These are phyloP conservation scores for Neofusicoccum sp. DNA, from an alignment of 2,329 filamentous ascomycete species.

Conservation along the genomic window DNA sequence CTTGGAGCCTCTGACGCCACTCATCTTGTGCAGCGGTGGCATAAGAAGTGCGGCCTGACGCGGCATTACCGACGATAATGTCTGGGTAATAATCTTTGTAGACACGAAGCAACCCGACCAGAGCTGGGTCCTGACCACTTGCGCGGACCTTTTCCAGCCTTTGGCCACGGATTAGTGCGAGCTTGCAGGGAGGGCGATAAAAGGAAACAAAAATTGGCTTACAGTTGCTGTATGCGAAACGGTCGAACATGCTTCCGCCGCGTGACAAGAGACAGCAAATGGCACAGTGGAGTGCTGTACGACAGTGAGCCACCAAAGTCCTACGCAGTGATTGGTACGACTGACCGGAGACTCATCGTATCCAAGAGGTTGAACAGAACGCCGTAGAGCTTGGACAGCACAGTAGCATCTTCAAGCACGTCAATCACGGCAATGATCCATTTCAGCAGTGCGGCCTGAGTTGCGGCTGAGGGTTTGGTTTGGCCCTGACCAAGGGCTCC, in stretches of 20 bases:
- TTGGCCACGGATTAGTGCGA: conserved; percentile 1
- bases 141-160: conserved; percentile 50
- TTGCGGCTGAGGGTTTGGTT: conserved; percentile 67
- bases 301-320: conserved; percentile 25
- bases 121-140: conserved; percentile 64
- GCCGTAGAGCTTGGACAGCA: conserved; percentile 68
- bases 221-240: conserved; percentile 74
- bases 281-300: conserved; percentile 57
- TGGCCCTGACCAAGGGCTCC: conserved; percentile 75
- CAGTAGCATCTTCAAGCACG: conserved; percentile 60
- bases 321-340: neutral
- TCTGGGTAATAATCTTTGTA: conserved; percentile 91
- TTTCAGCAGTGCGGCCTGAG: conserved; percentile 69
- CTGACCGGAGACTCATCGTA: conserved; percentile 69
- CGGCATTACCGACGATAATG: conserved; percentile 72
- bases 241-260: conserved; percentile 79
- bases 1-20: conserved; percentile 68
- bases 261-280: conserved; percentile 76
- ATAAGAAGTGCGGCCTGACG: conserved; percentile 41
- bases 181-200: neutral
- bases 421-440: conserved; percentile 80
- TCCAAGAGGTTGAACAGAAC: conserved; percentile 80
- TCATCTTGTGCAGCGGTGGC: conserved; percentile 64
- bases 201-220: conserved; percentile 21
- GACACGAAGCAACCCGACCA: conserved; percentile 73